phyloP scores from a whole-genome alignment of 345 rosid genomes.

The Acer yangbiense region DNA sequence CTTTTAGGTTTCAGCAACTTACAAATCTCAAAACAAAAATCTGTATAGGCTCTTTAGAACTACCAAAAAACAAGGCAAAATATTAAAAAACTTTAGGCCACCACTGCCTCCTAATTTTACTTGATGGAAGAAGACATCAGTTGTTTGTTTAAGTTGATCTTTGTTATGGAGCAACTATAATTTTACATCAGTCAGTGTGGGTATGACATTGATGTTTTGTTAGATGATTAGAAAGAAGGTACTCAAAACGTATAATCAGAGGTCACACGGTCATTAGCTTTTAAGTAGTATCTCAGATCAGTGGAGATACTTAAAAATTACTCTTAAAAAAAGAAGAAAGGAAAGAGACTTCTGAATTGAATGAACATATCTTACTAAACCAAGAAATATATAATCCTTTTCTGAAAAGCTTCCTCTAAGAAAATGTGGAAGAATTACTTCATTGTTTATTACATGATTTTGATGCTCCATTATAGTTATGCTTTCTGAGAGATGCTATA shows the following conservation, averaged over 20 bases:
- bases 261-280: neutral
- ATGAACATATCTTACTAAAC: neutral
- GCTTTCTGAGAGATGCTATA: neutral
- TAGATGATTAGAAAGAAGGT: neutral
- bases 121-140: neutral
- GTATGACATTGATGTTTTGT: neutral
- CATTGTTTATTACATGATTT: neutral
- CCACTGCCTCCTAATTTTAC: neutral
- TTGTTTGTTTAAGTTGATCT: neutral
- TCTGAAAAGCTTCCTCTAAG: neutral
- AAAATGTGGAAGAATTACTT: neutral
- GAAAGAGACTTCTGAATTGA: neutral
- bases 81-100: neutral
- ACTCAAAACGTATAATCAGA: neutral
- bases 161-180: neutral
- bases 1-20: neutral
- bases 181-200: neutral
- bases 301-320: neutral
- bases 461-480: neutral
- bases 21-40: neutral
- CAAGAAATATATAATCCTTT: neutral
- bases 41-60: neutral
- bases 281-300: neutral
- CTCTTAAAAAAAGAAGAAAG: neutral
- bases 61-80: neutral